Evolutionary conservation across 1,284 basidiomycete genomes (phyloP).

Genomic region (Cryptococcus maquisensis): DNA sequence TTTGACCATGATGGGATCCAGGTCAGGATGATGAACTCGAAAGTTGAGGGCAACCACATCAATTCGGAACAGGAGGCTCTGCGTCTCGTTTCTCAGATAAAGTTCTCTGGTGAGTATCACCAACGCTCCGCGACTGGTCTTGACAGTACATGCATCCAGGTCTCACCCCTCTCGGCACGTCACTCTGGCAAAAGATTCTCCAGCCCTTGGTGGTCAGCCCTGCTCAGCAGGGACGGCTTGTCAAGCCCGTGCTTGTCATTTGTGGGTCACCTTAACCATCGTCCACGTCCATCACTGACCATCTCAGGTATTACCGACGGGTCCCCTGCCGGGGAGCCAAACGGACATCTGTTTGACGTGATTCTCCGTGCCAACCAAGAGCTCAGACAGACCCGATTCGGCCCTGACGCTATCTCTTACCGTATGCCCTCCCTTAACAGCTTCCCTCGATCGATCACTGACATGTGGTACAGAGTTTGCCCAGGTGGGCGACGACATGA

Average conservation of each 20-base stretch:
- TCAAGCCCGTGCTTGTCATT: slow-evolving; percentile 51
- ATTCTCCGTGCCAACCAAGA: slow-evolving; percentile 45
- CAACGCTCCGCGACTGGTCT: neutral
- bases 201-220: slow-evolving; percentile 50
- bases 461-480: slow-evolving; percentile 32
- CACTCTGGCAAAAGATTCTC: slow-evolving; percentile 50
- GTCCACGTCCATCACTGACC: neutral
- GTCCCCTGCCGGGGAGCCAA: slow-evolving; percentile 48
- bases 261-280: neutral
- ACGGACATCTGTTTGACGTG: slow-evolving; percentile 45
- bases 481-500: slow-evolving; percentile 50
- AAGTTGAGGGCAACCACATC: slow-evolving; percentile 50
- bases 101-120: slow-evolving; percentile 48
- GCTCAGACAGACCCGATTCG: slow-evolving; percentile 47
- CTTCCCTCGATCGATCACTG: neutral
- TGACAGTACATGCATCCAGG: slow-evolving; percentile 14
- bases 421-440: slow-evolving; percentile 6
- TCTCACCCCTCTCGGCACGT: slow-evolving; percentile 49
- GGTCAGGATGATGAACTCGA: slow-evolving; percentile 52
- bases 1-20: slow-evolving; percentile 52
- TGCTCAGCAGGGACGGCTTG: slow-evolving; percentile 42
- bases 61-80: slow-evolving; percentile 46
- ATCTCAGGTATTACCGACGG: slow-evolving; percentile 46
- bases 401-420: slow-evolving; percentile 50
- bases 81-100: slow-evolving; percentile 46